Conservation (phyloP, 2,329 filamentous ascomycete species). For the Epichloe hybrida region DNA sequence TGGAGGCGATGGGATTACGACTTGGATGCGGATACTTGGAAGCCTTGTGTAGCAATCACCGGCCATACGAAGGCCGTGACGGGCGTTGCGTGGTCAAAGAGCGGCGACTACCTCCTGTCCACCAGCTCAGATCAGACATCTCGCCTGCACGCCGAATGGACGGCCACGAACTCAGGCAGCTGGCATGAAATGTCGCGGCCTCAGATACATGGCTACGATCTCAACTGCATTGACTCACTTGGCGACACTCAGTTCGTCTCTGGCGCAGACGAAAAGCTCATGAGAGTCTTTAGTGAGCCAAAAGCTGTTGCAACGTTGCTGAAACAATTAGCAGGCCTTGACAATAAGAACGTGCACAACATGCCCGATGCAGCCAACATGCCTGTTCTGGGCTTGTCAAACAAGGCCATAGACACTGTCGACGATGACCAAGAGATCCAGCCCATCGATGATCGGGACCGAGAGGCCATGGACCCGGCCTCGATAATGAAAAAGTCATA, state of each 20-base stretch:
- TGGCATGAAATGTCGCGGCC: conserved; percentile 96
- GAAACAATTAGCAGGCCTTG: conserved; percentile 50
- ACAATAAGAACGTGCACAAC: conserved; percentile 21
- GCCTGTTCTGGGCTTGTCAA: conserved; percentile 86
- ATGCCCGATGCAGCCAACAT: conserved; percentile 88
- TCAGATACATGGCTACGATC: conserved; percentile 95
- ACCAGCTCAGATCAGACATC: conserved; percentile 91
- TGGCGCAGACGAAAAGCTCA: conserved; percentile 93
- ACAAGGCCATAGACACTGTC: conserved; percentile 66
- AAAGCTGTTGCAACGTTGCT: conserved; percentile 68
- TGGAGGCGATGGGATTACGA: conserved; percentile 78
- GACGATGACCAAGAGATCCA: conserved; percentile 35
- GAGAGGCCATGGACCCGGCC: conserved; percentile 40
- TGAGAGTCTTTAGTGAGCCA: conserved; percentile 87
- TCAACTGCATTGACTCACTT: conserved; percentile 82
- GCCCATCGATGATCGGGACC: conserved; percentile 32
- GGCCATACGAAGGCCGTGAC: conserved; percentile 76
- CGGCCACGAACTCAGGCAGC: conserved; percentile 32
- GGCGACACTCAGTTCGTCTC: conserved; percentile 70
- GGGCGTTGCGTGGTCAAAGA: conserved; percentile 70
- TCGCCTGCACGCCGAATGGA: conserved; percentile 72
- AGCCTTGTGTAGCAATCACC: conserved; percentile 60
- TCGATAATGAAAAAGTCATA: conserved; percentile 44
- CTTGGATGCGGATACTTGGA: conserved; percentile 51
- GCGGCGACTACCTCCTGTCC: conserved; percentile 73